These are phyloP conservation scores for Solanum raphanifolium DNA, from an alignment of 257 asterid genomes.

Conservation along the genomic window DNA sequence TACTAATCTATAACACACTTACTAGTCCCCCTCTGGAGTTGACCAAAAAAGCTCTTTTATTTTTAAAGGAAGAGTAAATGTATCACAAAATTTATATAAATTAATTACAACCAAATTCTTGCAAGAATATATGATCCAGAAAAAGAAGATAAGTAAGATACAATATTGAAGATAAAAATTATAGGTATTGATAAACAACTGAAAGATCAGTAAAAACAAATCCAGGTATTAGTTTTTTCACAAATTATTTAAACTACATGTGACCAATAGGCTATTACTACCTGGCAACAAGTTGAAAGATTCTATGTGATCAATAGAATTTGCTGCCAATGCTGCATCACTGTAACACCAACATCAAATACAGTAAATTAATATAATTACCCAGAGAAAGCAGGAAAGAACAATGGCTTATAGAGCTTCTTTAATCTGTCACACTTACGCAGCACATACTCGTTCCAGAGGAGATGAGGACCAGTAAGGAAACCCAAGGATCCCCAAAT, in stretches of 20 bases:
- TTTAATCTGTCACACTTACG: slow-evolving; percentile 30
- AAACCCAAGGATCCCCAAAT: slow-evolving; percentile 73
- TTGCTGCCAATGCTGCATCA: slow-evolving; percentile 25
- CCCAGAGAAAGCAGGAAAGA: neutral
- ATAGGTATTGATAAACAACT: neutral
- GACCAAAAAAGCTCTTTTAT: neutral
- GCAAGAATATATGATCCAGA: neutral
- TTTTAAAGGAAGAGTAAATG: neutral
- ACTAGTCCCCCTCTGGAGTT: neutral
- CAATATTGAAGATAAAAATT: neutral
- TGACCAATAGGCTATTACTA: slow-evolving; percentile 4
- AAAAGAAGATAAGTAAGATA: neutral
- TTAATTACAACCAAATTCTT: neutral
- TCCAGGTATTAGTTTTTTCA: neutral
- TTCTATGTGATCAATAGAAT: slow-evolving; percentile 43
- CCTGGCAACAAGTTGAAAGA: slow-evolving; percentile 69
- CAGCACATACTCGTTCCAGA: slow-evolving; percentile 52
- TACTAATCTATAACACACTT: neutral
- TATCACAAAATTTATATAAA: neutral
- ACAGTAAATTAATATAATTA: neutral
- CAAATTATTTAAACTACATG: neutral
- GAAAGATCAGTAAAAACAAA: neutral
- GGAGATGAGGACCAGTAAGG: slow-evolving; percentile 80
- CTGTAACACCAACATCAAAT: slow-evolving; percentile 23
- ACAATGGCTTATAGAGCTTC: neutral